These are phyloP conservation scores for Podaxis sp. DNA, from an alignment of 768 basidiomycete genomes.

Conservation along the genomic window DNA sequence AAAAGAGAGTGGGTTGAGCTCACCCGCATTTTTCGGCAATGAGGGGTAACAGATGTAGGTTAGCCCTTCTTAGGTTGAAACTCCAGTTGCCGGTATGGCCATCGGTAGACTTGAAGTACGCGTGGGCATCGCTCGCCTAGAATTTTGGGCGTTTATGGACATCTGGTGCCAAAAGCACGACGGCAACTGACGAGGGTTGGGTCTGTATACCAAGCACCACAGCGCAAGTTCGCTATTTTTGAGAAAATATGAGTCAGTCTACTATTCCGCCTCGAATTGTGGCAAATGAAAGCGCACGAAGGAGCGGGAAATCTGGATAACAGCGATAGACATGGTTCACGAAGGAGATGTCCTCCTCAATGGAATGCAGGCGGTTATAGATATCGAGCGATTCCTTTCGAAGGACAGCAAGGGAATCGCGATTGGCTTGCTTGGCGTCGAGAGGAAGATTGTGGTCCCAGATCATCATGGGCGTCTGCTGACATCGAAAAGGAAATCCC, in stretches of 20 bases:
- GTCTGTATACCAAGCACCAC: constrained; percentile 91
- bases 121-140: constrained; percentile 37
- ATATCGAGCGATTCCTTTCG: constrained; percentile 71
- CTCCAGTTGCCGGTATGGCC: constrained; percentile 83
- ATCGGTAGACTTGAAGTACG: constrained; percentile 92
- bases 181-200: constrained; percentile 48
- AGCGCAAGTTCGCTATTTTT: constrained; percentile 77
- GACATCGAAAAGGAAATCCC: too few species aligned
- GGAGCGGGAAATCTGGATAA: constrained; percentile 43
- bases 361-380: constrained; percentile 86
- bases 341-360: constrained; percentile 72
- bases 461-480: too few species aligned
- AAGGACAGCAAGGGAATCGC: constrained; percentile 41
- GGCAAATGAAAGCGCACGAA: constrained; percentile 34
- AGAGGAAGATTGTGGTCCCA: neutral
- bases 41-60: constrained; percentile 69
- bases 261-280: neutral
- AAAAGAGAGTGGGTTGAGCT: constrained; percentile 17
- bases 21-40: constrained; percentile 58
- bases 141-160: neutral
- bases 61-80: constrained; percentile 81
- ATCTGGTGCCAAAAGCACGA: neutral
- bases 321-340: constrained; percentile 46
- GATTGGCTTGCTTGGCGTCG: neutral
- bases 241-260: neutral